These are phyloP conservation scores for Colletotrichum trifolii DNA, from an alignment of 2,329 filamentous ascomycete species.

Conservation along the genomic window DNA sequence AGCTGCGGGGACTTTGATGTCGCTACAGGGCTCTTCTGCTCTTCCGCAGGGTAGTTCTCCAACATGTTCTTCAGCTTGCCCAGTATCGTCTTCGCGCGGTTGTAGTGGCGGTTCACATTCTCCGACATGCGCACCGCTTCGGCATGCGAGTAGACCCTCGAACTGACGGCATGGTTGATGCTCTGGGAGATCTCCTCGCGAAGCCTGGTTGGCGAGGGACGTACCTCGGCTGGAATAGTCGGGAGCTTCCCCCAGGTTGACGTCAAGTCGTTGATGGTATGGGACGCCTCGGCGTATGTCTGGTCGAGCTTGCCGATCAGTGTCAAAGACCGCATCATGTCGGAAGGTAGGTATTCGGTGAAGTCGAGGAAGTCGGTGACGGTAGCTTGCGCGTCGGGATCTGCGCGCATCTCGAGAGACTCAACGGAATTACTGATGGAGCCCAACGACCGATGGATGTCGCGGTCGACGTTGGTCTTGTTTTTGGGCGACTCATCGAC, in stretches of 20 bases:
- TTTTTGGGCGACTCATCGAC: constrained; percentile 50
- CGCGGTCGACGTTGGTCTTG: constrained; percentile 44
- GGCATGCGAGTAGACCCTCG: constrained; percentile 68
- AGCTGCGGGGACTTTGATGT: constrained; percentile 65
- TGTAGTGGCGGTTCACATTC: constrained; percentile 71
- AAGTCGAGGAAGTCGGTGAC: constrained; percentile 77
- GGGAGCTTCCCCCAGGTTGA: constrained; percentile 68
- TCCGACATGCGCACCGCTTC: constrained; percentile 73
- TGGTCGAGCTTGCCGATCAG: constrained; percentile 73
- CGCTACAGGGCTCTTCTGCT: constrained; percentile 62
- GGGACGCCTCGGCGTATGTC: constrained; percentile 66
- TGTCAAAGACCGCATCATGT: constrained; percentile 73
- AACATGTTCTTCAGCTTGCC: constrained; percentile 69
- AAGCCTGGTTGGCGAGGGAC: constrained; percentile 61
- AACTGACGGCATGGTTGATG: constrained; percentile 64
- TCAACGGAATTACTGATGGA: constrained; percentile 53
- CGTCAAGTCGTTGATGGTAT: constrained; percentile 66
- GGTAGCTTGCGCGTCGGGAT: constrained; percentile 76
- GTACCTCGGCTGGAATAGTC: constrained; percentile 56
- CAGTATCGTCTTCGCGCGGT: constrained; percentile 68
- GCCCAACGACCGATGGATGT: constrained; percentile 41
- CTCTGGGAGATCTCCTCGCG: constrained; percentile 70
- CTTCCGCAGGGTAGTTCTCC: constrained; percentile 68
- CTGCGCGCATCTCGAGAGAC: constrained; percentile 63
- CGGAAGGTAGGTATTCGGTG: constrained; percentile 75